Evolutionary conservation across 441 rosid species (phyloP).

Genomic region (Iberis amara): DNA sequence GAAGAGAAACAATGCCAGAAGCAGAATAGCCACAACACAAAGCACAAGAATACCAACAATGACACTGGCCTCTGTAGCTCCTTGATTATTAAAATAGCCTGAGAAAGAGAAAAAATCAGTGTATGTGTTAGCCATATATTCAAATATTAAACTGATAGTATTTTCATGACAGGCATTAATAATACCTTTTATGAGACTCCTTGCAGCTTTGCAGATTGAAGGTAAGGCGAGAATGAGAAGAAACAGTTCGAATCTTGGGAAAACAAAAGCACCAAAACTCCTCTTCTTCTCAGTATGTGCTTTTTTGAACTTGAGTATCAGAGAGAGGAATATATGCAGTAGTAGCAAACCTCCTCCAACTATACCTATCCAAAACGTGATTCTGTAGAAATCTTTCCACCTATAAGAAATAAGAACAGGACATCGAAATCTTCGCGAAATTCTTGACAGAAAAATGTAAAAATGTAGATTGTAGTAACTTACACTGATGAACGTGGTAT

Average conservation of each 20-base stretch:
- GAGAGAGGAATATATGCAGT: conserved; percentile 45
- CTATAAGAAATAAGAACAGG: conserved; percentile 34
- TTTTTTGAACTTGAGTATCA: conserved; percentile 52
- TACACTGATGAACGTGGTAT: conserved; percentile 52
- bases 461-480: conserved; percentile 25
- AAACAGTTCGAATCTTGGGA: conserved; percentile 84
- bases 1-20: conserved; percentile 58
- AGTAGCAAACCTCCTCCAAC: conserved; percentile 57
- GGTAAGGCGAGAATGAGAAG: conserved; percentile 73
- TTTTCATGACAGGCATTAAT: neutral
- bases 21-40: conserved; percentile 40
- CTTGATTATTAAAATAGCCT: conserved; percentile 37
- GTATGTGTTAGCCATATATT: neutral
- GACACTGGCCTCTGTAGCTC: conserved; percentile 44
- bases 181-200: conserved; percentile 61
- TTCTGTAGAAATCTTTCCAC: conserved; percentile 81
- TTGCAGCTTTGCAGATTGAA: conserved; percentile 61
- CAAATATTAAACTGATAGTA: neutral
- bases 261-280: conserved; percentile 55
- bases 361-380: conserved; percentile 81
- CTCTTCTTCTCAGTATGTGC: conserved; percentile 37
- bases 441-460: neutral
- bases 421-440: neutral
- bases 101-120: conserved; percentile 11
- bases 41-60: conserved; percentile 58